Evolutionary conservation across 2,329 filamentous ascomycete species (phyloP).

Genomic region (Fusarium sp.): DNA sequence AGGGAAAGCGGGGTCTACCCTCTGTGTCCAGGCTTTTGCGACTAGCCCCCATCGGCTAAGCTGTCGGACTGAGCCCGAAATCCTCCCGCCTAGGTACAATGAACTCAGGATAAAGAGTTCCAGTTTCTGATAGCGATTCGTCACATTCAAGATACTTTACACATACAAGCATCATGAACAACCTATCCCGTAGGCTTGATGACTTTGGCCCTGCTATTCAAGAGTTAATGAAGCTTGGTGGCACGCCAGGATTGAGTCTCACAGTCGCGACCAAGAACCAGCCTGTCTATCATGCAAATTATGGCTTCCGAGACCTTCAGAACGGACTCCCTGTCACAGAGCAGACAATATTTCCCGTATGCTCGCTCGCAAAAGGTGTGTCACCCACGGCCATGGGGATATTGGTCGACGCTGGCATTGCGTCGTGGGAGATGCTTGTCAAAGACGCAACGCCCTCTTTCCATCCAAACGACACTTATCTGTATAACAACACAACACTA

Average conservation of each 20-base stretch:
- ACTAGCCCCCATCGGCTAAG: background rate
- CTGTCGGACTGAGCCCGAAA: background rate
- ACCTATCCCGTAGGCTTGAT: background rate
- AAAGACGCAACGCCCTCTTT: background rate
- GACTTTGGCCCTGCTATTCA: background rate
- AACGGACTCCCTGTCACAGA: background rate
- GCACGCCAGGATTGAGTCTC: background rate
- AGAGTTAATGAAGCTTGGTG: background rate
- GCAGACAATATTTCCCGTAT: background rate
- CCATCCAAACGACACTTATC: background rate
- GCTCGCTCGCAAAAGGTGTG: background rate
- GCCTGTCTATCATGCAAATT: background rate
- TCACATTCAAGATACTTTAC: fast-evolving
- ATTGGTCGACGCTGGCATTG: background rate
- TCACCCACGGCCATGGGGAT: background rate
- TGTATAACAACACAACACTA: background rate
- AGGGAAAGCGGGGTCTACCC: background rate
- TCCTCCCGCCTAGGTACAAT: background rate
- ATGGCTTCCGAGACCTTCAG: background rate
- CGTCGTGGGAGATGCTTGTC: background rate
- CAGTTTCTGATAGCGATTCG: background rate
- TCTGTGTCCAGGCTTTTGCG: background rate
- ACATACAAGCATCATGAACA: background rate
- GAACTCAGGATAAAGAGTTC: no score
- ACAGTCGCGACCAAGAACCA: background rate